Conservation (phyloP, 176 grass and related monocot species). For the Musa schizocarpa region DNA sequence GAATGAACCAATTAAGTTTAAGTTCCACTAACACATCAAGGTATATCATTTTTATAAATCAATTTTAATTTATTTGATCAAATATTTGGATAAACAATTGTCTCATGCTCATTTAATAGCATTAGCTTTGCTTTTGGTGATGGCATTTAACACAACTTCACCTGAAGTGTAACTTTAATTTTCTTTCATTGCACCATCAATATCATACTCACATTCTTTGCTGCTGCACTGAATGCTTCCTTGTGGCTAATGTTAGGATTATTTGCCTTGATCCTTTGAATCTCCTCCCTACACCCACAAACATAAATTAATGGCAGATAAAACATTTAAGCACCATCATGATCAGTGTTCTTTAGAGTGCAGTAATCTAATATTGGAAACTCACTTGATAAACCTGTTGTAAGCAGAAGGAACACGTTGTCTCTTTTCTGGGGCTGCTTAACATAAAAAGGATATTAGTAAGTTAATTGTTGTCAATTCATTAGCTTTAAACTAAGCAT, state of each 20-base stretch:
- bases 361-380: neutral
- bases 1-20: too few species aligned
- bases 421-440: conserved; percentile 14
- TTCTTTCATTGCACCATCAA: neutral
- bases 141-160: too few species aligned
- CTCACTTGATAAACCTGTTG: conserved; percentile 19
- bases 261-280: conserved; percentile 15
- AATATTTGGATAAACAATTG: too few species aligned
- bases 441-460: neutral
- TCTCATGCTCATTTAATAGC: too few species aligned
- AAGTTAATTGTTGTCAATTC: neutral
- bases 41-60: too few species aligned
- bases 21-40: too few species aligned
- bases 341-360: too few species aligned
- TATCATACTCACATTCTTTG: conserved; percentile 18
- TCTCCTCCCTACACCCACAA: conserved; percentile 6
- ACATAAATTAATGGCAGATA: neutral
- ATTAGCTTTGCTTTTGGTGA: too few species aligned
- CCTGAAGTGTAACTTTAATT: too few species aligned
- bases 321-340: too few species aligned
- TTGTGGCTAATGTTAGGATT: conserved; percentile 15
- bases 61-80: too few species aligned
- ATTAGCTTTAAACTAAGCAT: neutral
- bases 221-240: conserved; percentile 15
- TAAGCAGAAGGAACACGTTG: conserved; percentile 18